Conservation (phyloP, 371 early-diverging fungal genomes). For the Mortierella sp. region DNA sequence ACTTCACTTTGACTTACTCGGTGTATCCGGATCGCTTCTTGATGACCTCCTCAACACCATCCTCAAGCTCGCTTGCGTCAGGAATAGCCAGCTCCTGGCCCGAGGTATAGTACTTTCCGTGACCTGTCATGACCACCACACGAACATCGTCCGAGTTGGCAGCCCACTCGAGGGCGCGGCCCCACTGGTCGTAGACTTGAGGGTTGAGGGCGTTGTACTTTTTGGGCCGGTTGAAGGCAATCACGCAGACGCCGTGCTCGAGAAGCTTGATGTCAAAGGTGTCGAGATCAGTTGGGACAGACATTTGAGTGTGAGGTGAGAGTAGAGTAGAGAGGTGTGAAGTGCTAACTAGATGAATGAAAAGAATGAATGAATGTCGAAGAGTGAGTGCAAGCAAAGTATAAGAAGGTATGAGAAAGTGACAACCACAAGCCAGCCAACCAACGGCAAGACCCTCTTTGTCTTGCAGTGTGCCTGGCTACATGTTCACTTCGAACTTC, state of each 20-base stretch:
- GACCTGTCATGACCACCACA: conserved; percentile 76
- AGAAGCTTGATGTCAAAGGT: conserved; percentile 66
- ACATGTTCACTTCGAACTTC: neutral
- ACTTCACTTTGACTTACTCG: conserved; percentile 26
- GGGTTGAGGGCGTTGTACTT: conserved; percentile 75
- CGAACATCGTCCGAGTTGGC: conserved; percentile 66
- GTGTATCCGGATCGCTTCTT: conserved; percentile 44
- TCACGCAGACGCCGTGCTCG: conserved; percentile 71
- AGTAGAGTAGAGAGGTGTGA: neutral
- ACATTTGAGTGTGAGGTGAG: conserved; percentile 16
- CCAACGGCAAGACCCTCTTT: neutral
- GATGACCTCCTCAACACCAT: conserved; percentile 22
- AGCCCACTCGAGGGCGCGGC: conserved; percentile 70
- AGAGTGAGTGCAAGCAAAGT: neutral
- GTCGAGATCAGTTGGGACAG: conserved; percentile 63
- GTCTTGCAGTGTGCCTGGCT: neutral
- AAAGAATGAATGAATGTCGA: neutral
- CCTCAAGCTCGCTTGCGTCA: conserved; percentile 53
- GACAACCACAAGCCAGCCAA: neutral
- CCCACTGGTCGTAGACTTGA: conserved; percentile 79
- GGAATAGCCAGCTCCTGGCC: conserved; percentile 73
- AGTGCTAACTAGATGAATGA: too few relatives aligned
- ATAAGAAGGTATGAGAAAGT: neutral
- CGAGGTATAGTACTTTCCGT: conserved; percentile 77
- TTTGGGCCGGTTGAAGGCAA: conserved; percentile 78